Evolutionary conservation across 2,329 filamentous ascomycete species (phyloP), one percentile per base, ranked within the genome.

Genomic region (Neofusicoccum parvum): DNA sequence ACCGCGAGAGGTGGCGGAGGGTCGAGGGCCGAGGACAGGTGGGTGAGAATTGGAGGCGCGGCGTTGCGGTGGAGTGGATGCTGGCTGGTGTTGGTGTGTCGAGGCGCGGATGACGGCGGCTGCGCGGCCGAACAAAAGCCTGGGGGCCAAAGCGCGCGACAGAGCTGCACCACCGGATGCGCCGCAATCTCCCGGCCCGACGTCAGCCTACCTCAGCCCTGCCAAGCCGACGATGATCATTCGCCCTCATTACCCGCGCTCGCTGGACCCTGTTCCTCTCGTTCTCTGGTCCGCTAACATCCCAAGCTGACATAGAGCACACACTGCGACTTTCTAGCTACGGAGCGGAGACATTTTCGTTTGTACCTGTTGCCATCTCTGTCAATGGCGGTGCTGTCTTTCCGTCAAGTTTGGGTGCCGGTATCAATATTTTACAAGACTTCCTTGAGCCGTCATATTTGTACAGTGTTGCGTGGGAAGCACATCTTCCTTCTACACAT

Each of bases 151-250:
- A 27, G 23, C n/a, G 23, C 9, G 23, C 50, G 17, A 27, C 36
- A 32, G 6, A 32, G 4, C 7, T 32, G 27, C 27, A 32, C 27
- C 27, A 32, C 27, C 27, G 50, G 36, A 46, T 45, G 54, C 54
- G 54, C 20, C 46, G 59, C 46, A 62, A 62, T 62, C 59, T 62
- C 59, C 59, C 59, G 59, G 59, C 41, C 41, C 56, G 43, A 60
- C 56, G 56, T 60, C 56, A 60, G 41, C 39, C 17, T 12, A 5
- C 17, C 23, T 36, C 27, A 60, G 56, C 56, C 56, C 43, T 60
- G 56, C 56, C 56, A 60, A 60, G 56, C 56, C 27, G 11, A 14
- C 27, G 56, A 60, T 48, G 32, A 48, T 37, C 20, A 60, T 60
- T 12, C 10, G 27, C 43, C 56, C 32, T 46, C 7, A 11, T 58